These are phyloP conservation scores for Epichloe festucae DNA, from an alignment of 2,329 filamentous ascomycete species.

Conservation along the genomic window DNA sequence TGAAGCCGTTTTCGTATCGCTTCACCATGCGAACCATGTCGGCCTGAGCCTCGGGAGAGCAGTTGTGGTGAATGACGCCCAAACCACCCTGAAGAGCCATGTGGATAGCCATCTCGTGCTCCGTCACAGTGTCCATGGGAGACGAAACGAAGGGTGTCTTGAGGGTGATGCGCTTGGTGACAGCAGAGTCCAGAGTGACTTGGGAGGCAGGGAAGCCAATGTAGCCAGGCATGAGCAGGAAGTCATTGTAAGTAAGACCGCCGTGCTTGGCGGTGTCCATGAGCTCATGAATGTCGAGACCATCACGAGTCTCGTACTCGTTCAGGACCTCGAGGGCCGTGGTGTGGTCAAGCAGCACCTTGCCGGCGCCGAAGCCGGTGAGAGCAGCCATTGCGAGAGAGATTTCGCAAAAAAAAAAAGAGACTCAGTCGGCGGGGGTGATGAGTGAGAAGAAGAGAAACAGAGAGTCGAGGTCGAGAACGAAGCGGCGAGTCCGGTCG, in stretches of 20 bases:
- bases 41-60: constrained; percentile 90
- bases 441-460: constrained; percentile 17
- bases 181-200: constrained; percentile 75
- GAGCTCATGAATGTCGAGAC: constrained; percentile 73
- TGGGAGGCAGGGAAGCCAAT: constrained; percentile 93
- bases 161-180: constrained; percentile 90
- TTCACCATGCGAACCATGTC: constrained; percentile 99
- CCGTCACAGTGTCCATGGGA: constrained; percentile 98
- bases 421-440: constrained; percentile 1
- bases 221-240: constrained; percentile 90
- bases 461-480: constrained; percentile 26
- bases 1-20: constrained; percentile 98
- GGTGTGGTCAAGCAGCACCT: constrained; percentile 58
- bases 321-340: constrained; percentile 70
- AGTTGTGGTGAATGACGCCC: constrained; percentile 98
- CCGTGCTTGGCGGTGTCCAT: constrained; percentile 86
- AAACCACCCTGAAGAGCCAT: constrained; percentile 81
- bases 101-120: constrained; percentile 99
- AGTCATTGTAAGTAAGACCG: constrained; percentile 97
- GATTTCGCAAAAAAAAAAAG: constrained; percentile 11
- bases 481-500: constrained; percentile 19
- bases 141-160: constrained; percentile 97
- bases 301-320: constrained; percentile 71
- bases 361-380: constrained; percentile 34
- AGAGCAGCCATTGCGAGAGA: constrained; percentile 47